A percentile compares a stretch with the other conserved stretches of the same genome.
These are phyloP conservation scores for Pontederia paniculata DNA, from an alignment of 176 grass and related monocot species.

Conservation along the genomic window DNA sequence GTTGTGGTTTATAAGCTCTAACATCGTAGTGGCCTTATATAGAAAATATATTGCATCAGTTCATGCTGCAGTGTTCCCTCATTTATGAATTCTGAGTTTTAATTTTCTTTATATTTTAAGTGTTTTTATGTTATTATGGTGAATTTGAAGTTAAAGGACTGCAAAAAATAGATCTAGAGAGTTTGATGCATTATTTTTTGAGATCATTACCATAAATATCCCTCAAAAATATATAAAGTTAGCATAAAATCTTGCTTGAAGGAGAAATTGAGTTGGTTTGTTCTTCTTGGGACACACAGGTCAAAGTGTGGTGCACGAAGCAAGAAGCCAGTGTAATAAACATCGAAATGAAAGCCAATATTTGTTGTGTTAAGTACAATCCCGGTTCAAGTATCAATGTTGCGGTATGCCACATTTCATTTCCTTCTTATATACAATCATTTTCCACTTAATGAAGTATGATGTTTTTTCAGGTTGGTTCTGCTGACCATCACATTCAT, in stretches of 20 bases:
- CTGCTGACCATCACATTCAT: slow-evolving; percentile 96
- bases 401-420: slow-evolving; percentile 48
- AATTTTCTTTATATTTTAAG: no score
- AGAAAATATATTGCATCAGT: no score
- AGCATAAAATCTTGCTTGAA: background rate
- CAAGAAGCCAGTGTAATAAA: slow-evolving; percentile 97
- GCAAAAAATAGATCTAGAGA: no score
- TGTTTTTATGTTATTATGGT: no score
- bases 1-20: no score
- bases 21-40: no score
- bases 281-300: slow-evolving; percentile 32
- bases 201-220: background rate
- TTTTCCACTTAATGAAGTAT: slow-evolving; percentile 20
- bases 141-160: no score
- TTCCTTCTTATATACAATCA: background rate
- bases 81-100: no score
- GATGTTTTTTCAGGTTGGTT: slow-evolving; percentile 61
- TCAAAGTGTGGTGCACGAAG: slow-evolving; percentile 97
- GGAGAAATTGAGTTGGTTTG: background rate
- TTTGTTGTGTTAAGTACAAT: slow-evolving; percentile 99
- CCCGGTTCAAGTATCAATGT: slow-evolving; percentile 73
- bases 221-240: no score
- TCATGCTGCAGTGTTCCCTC: no score
- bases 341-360: slow-evolving; percentile 99
- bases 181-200: background rate